Evolutionary conservation across 306 rosid genomes (phyloP).

Genomic region (Vigna radiata): DNA sequence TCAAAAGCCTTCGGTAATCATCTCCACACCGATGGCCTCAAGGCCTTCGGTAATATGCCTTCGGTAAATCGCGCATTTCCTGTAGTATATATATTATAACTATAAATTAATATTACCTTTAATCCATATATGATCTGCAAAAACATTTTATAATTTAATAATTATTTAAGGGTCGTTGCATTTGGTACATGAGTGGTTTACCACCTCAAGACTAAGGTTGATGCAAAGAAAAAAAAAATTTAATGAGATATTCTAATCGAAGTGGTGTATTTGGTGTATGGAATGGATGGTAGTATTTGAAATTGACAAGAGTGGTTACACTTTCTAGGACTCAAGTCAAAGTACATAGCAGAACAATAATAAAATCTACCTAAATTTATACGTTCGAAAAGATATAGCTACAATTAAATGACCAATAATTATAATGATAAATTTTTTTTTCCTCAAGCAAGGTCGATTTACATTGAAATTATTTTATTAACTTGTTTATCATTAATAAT

Average conservation of each 20-base stretch:
- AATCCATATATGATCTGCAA: too few relatives aligned
- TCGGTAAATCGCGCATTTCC: too few relatives aligned
- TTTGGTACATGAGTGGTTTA: neutral
- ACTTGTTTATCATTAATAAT: too few relatives aligned
- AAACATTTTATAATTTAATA: neutral
- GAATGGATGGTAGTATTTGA: neutral
- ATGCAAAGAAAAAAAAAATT: neutral
- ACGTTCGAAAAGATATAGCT: neutral
- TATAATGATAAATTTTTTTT: neutral
- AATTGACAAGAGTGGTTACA: neutral
- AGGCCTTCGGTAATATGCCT: too few relatives aligned
- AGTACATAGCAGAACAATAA: neutral
- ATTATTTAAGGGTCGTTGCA: neutral
- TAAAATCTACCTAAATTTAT: neutral
- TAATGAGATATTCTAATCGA: neutral
- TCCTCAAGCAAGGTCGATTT: neutral
- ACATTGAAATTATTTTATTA: neutral
- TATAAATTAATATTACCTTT: too few relatives aligned
- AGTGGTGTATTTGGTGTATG: slow-evolving; percentile 19
- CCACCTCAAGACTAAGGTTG: neutral
- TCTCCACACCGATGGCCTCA: too few relatives aligned
- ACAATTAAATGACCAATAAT: neutral
- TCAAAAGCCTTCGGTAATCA: too few relatives aligned
- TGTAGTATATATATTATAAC: too few relatives aligned
- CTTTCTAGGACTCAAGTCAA: neutral